Evolutionary conservation across 2,329 filamentous ascomycete species (phyloP), one percentile per base, ranked within the genome.

Genomic region (Fusarium tanahbumbuense): DNA sequence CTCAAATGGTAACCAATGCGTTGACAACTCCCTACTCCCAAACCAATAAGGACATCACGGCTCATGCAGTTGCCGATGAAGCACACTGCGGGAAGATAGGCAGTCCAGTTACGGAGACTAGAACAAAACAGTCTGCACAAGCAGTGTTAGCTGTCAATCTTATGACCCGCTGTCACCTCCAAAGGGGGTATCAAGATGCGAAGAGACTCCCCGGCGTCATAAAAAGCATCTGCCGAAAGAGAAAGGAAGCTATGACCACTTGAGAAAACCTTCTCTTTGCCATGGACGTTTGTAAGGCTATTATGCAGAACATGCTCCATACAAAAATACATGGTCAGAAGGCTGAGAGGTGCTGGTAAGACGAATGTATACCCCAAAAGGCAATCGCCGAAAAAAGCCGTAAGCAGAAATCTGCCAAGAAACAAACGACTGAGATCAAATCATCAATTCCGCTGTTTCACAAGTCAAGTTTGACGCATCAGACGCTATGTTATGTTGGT

Each of bases 121-220:
- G 20, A 28, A 25, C 23, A 40, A 20, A 64, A 25, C 6, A 22
- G 37, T 46, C 22, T 16, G 10, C 16, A 41, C 22, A 49, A 50
- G 20, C 13, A 40, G 22, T 46, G 18, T 46, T 52, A 48, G 34
- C 56, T 60, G 56, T 45, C 28, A 48, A 44, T 25, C 60, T 45
- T 61, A 58, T 64, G 56, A 67, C 60, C 48, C 40, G 49, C 16
- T 27, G 52, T 50, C 47, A 22, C n/a, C 28, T 64, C 69, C 12
- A 61, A 74, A 71, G 34, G 11, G 11, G 59, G 73, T 57, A 62
- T 71, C 66, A 72, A 73, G 60, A 73, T 28, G 72, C 73, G 68
- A 72, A 72, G 68, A 72, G 55, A n/a, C 56, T 34, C 40, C 22
- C 50, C 20, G 22, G 67, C 52, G 67, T 69, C 66, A 70, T 70